Evolutionary conservation across 768 basidiomycete species (phyloP), one percentile per base, ranked within the genome.

Genomic region (Hypsizygus marmoreus): DNA sequence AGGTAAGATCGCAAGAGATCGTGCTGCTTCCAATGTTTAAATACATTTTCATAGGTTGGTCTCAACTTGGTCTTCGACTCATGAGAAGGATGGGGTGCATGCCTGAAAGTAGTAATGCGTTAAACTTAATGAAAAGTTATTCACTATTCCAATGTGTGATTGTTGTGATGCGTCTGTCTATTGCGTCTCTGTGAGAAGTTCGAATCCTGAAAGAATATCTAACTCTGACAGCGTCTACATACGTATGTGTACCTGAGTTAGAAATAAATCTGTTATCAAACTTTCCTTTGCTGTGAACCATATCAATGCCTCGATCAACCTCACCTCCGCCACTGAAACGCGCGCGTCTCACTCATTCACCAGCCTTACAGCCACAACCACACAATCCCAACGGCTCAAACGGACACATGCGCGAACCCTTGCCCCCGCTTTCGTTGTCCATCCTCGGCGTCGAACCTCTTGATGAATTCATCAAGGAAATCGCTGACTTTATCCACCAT

Each of bases 391-490:
- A 53, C 22, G 22, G 49, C 34, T 35, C 55, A 42, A 66, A 69
- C 52, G 69, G 66, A 20, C 58, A 59, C 36, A 56, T 59, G 57
- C 48, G 46, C 10, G 55, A 46, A 9, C 29, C 57, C 5, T 61
- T 86, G 13, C 84, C 82, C 4, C 85, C 84, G 3, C 77, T 89
- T 30, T 86, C 86, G 1, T 72, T 85, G 31, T 90, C 87, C 12
- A 91, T 95, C 52, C 80, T 97, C 22, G 88, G 88, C 42, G 84
- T 92, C 39, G 93, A 95, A 61, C 93, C 93, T 2, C 71, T 91
- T 23, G 94, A 97, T 65, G 94, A 95, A 60, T 94, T 97, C 61
- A 92, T 93, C 63, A 82, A 82, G 61, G 89, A 92, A 62, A 77
- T 97, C 45, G 93, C 91, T 28, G 91, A 95, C 68, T 97, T 91